A percentile compares a stretch with the other conserved stretches of the same genome.
Conservation (phyloP, 495 filamentous ascomycete species). For the Xylaria nigripes region DNA sequence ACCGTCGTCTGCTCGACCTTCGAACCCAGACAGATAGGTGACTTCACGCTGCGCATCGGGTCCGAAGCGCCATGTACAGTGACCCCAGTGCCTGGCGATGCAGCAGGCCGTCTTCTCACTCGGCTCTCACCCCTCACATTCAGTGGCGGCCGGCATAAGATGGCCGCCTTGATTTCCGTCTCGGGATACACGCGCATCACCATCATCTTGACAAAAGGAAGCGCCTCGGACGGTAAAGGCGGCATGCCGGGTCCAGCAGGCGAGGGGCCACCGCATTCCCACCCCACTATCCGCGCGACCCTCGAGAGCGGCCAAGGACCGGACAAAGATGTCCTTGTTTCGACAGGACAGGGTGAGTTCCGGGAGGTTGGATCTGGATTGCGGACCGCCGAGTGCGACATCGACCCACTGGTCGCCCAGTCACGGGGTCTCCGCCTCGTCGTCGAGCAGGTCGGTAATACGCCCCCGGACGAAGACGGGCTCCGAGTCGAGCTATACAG, state of each 20-base stretch:
- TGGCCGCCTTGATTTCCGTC: slow-evolving; percentile 45
- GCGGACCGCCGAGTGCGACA: slow-evolving; percentile 61
- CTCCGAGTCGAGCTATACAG: slow-evolving; percentile 62
- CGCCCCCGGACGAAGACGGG: slow-evolving; percentile 38
- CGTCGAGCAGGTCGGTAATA: slow-evolving; percentile 57
- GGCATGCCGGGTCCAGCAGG: slow-evolving; percentile 12
- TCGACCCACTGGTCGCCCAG: slow-evolving; percentile 45
- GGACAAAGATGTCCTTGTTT: slow-evolving; percentile 51
- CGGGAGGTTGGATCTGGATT: slow-evolving; percentile 60
- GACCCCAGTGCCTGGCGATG: slow-evolving; percentile 51
- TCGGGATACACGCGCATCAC: slow-evolving; percentile 51
- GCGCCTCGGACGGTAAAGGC: slow-evolving; percentile 12
- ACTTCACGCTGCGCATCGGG: slow-evolving; percentile 66
- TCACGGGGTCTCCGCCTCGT: slow-evolving; percentile 64
- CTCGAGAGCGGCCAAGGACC: slow-evolving; percentile 63
- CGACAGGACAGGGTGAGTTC: slow-evolving; percentile 54
- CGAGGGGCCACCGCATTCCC: slow-evolving; percentile 16
- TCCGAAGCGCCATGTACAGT: slow-evolving; percentile 48
- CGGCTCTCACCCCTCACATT: slow-evolving; percentile 44
- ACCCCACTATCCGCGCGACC: slow-evolving; percentile 52
- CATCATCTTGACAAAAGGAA: slow-evolving; percentile 33
- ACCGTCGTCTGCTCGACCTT: slow-evolving; percentile 86
- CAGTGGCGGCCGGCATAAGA: slow-evolving; percentile 40
- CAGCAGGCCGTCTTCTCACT: slow-evolving; percentile 58
- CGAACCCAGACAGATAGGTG: slow-evolving; percentile 62